phyloP scores from a whole-genome alignment of 73 alveolate genomes.

The Uronychia binucleata region DNA sequence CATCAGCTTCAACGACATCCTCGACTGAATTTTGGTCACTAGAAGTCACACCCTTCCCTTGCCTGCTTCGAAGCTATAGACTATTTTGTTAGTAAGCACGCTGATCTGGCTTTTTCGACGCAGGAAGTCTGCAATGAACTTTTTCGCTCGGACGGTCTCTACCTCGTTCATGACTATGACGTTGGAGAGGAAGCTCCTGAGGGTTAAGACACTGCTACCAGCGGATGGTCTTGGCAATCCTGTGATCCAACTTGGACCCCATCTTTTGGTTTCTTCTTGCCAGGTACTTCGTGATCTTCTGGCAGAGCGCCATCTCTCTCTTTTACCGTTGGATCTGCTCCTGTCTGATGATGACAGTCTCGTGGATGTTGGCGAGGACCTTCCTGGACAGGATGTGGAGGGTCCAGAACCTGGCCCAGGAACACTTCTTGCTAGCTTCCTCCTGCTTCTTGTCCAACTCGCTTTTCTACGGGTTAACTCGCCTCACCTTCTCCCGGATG shows the following conservation, averaged over 20 bases:
- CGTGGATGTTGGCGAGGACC: background rate
- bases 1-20: background rate
- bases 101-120: background rate
- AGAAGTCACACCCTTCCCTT: no score
- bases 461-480: background rate
- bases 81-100: background rate
- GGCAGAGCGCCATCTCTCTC: background rate
- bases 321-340: background rate
- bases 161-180: background rate
- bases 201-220: background rate
- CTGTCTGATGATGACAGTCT: background rate
- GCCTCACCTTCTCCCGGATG: background rate
- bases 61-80: background rate
- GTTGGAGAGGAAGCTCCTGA: background rate
- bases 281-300: background rate
- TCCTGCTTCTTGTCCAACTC: background rate
- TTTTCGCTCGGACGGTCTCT: background rate
- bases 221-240: background rate
- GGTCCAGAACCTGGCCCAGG: background rate
- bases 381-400: background rate
- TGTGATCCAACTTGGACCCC: background rate
- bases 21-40: background rate
- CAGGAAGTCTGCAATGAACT: background rate
- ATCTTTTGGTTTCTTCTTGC: background rate
- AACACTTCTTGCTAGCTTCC: background rate